These are phyloP conservation scores for Fragaria ananassa DNA, from an alignment of 306 rosid genomes.

Conservation along the genomic window DNA sequence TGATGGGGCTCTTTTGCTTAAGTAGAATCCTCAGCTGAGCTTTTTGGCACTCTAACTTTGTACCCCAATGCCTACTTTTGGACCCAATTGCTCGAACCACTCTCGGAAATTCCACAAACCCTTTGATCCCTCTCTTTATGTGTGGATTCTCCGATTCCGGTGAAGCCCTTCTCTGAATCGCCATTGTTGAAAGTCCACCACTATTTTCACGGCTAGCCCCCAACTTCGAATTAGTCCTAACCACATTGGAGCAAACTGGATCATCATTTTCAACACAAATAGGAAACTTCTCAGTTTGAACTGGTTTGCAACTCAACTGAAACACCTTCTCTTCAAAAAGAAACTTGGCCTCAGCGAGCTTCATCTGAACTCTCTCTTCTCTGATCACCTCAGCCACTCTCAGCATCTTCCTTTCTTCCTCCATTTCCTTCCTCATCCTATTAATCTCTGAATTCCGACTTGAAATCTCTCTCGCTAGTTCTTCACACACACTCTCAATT, in stretches of 20 bases:
- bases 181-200: slow-evolving; percentile 19
- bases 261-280: slow-evolving; percentile 1
- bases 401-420: slow-evolving; percentile 56
- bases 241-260: not conserved
- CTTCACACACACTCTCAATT: slow-evolving; percentile 39
- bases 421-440: slow-evolving; percentile 41
- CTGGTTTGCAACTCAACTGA: slow-evolving; percentile 20
- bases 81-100: slow-evolving; percentile 46
- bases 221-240: not conserved
- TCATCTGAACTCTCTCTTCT: slow-evolving; percentile 63
- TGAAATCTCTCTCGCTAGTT: slow-evolving; percentile 38
- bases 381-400: slow-evolving; percentile 47
- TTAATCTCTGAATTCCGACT: slow-evolving; percentile 28
- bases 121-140: slow-evolving; percentile 57
- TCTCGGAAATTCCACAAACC: slow-evolving; percentile 58
- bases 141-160: slow-evolving; percentile 57
- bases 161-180: slow-evolving; percentile 21
- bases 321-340: slow-evolving; percentile 40
- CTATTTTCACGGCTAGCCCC: slow-evolving; percentile 4
- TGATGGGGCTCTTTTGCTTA: slow-evolving; percentile 33
- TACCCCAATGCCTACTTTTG: slow-evolving; percentile 48
- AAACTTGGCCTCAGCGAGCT: slow-evolving; percentile 48
- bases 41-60: slow-evolving; percentile 55
- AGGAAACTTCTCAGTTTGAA: slow-evolving; percentile 9
- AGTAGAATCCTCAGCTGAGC: slow-evolving; percentile 52